Evolutionary conservation across 441 rosid species (phyloP), one percentile per base, ranked within the genome.

Genomic region (Pelargonium australe): DNA sequence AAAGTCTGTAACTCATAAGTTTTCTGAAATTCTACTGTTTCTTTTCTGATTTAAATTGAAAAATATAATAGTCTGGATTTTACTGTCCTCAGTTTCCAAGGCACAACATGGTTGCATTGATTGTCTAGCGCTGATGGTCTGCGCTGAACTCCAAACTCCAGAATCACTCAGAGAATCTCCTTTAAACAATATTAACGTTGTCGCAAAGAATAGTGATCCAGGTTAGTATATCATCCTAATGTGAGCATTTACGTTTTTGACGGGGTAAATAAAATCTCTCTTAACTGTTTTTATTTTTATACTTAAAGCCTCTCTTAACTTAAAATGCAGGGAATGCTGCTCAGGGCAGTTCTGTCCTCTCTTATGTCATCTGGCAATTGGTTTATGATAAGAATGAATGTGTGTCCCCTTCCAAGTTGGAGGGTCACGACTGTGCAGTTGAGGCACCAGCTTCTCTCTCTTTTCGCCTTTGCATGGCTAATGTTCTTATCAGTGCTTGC

Each of bases 91-190:
- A 94, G 99, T 94, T 78, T 85, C 87, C 31, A 94, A 91, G 83
- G 94, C 91, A 69, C 95, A 91, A 64, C 97, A 87, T 70, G 99
- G 97, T 20, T 91, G 97, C 85, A 87, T 94, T 57, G 99, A 94
- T 76, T 91, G 94, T 82, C 77, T 94, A 23, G 97, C 99, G 23
- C 73, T 89, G 61, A 86, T 88, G 86, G 81, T 89, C 68, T 94
- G 91, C 77, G 82, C 91, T 28, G 96, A 94, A 76, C 79, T 87
- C 62, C 89, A 85, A 83, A 81, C 79, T 78, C 80, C 72, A 44
- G 78, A 77, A 20, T 81, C 80, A n/a, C 43, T 72, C 5, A 78
- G 80, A 74, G 78, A 81, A 67, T 66, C 71, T 55, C 58, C 68
- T 65, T 58, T 75, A 19, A 61, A 65, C 80, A 76, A 77, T 76